Percentiles rank a stretch among this genome's conserved stretches.
Evolutionary conservation across 2,329 filamentous ascomycete species (phyloP).

Genomic region (Fusarium kyushuense): DNA sequence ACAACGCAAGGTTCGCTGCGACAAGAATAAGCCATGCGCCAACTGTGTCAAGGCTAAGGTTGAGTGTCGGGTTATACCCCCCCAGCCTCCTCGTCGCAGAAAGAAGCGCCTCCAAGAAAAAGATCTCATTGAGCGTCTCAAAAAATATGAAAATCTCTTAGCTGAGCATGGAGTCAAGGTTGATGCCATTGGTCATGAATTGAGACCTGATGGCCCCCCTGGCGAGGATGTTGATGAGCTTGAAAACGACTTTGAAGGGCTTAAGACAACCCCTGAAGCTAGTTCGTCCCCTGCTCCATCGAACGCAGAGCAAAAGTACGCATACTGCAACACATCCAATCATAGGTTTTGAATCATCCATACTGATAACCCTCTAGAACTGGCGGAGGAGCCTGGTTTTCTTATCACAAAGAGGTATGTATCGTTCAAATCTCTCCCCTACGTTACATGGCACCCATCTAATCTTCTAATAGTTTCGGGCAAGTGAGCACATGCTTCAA

Average conservation of each 20-base stretch:
- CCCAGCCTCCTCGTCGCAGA: slow-evolving; percentile 67
- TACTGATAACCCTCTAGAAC: slow-evolving; percentile 32
- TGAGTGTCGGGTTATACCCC: slow-evolving; percentile 70
- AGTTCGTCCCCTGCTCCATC: slow-evolving; percentile 53
- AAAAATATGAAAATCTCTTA: slow-evolving; percentile 75
- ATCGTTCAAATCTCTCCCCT: neutral
- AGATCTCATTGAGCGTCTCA: slow-evolving; percentile 76
- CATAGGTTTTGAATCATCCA: neutral
- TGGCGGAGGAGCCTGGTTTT: slow-evolving; percentile 58
- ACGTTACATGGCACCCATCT: slow-evolving; percentile 9
- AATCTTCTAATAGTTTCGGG: slow-evolving; percentile 58
- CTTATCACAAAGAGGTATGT: slow-evolving; percentile 64
- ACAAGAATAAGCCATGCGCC: slow-evolving; percentile 77
- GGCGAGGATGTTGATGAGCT: slow-evolving; percentile 68
- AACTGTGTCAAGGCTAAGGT: slow-evolving; percentile 73
- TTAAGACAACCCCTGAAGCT: slow-evolving; percentile 65
- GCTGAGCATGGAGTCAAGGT: slow-evolving; percentile 76
- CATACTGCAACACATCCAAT: neutral
- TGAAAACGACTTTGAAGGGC: slow-evolving; percentile 66
- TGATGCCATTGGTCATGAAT: slow-evolving; percentile 70
- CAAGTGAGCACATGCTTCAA: slow-evolving; percentile 60
- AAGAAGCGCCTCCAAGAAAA: slow-evolving; percentile 76
- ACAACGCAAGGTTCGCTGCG: slow-evolving; percentile 80
- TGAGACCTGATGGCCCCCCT: slow-evolving; percentile 47
- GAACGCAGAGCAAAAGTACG: slow-evolving; percentile 48